phyloP scores from a whole-genome alignment of 306 rosid species.

The Alnus glutinosa region DNA sequence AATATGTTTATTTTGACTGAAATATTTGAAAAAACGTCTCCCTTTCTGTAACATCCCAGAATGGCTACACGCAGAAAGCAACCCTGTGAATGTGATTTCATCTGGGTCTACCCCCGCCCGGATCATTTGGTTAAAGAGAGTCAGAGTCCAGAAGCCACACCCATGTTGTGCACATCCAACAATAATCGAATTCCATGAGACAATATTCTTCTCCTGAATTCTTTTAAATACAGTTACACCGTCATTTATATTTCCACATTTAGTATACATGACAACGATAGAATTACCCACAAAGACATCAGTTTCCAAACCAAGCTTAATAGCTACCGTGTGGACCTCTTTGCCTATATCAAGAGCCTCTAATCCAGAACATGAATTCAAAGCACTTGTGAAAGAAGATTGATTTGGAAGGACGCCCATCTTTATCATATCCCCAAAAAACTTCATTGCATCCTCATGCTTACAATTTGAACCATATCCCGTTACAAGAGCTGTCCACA shows the following conservation, averaged over 20 bases:
- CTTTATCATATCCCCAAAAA: constrained; percentile 61
- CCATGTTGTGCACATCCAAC: constrained; percentile 88
- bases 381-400: constrained; percentile 80
- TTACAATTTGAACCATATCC: constrained; percentile 62
- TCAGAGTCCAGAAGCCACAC: constrained; percentile 53
- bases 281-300: constrained; percentile 69
- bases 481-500: constrained; percentile 81
- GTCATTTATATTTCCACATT: constrained; percentile 65
- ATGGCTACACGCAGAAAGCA: constrained; percentile 85
- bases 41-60: constrained; percentile 79
- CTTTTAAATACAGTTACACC: constrained; percentile 58
- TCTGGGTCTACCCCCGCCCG: constrained; percentile 51
- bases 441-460: constrained; percentile 52
- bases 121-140: constrained; percentile 66
- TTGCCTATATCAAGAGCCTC: constrained; percentile 73
- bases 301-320: constrained; percentile 59
- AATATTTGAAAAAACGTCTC: constrained; percentile 53
- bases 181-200: constrained; percentile 77
- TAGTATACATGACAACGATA: constrained; percentile 73
- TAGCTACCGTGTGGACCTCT: constrained; percentile 45
- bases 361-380: constrained; percentile 79
- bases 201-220: constrained; percentile 53
- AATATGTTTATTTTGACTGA: constrained; percentile 34
- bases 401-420: constrained; percentile 58
- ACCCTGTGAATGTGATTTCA: constrained; percentile 75